Base-by-base conservation (phyloP, 1,284 basidiomycete species). In the Ganoderma lucidum region DNA sequence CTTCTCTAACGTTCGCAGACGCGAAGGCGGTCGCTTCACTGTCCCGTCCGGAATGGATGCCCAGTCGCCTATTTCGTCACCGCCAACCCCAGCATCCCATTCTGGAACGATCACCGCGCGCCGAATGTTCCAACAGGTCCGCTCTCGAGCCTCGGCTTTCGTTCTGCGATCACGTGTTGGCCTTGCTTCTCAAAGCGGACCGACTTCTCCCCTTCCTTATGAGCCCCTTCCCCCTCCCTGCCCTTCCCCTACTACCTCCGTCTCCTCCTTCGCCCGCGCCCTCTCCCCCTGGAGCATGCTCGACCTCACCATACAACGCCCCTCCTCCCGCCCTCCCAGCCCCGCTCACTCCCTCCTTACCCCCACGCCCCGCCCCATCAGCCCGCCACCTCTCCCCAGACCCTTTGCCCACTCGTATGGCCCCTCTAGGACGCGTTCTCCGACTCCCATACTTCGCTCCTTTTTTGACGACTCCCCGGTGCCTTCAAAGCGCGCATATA, bases 101-200 rank as follows among this genome's bases (percentile, higher is more conserved):
- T 73, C 73, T 67, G 72, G 72, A 70, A 71, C 70, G 69, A 70
- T 71, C 69, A 73, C 68, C 51, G 71, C 75, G 10, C 71, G 73
- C 55, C 69, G 69, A 67, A 67, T 78, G 55, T 69, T 78, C 67
- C 69, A 74, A 66, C 73, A 71, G 28, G 74, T 78, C 70, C 77
- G 77, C 67, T 68, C 74, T 63, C 75, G 77, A 44, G 77, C 77
- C 42, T 78, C 77, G 42, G 77, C 77, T 28, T 73, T 77, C 69
- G 75, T 75, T 59, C 71, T 78, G 51, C 68, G 75, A 23, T 68
- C 74, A 73, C 72, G 70, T 67, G 72, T 62, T n/a, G 70, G 32
- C 51, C 69, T 64, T 55, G 59, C 68, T 65, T 71, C 71, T 48
- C 65, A 55, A 8, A 60, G 55, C 64, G 55, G 51, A 28, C 44